Conservation (phyloP, 305 asterid genomes). For the Fraxinus dipetala region DNA sequence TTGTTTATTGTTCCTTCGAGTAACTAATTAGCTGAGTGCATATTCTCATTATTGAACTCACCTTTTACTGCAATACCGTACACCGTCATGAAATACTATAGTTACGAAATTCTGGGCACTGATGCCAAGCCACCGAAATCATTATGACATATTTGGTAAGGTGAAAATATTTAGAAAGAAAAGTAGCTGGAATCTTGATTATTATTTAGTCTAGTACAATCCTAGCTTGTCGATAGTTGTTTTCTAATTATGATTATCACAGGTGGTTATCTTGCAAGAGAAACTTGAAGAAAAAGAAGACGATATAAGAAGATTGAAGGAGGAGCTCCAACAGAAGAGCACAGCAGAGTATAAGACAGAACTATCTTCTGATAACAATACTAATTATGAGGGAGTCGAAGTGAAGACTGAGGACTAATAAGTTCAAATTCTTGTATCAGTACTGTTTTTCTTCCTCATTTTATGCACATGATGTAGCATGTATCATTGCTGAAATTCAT, state of each 20-base stretch:
- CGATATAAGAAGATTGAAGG: constrained; percentile 53
- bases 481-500: background rate
- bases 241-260: constrained; percentile 14
- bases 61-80: background rate
- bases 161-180: background rate
- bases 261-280: constrained; percentile 82
- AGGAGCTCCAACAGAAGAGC: constrained; percentile 37
- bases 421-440: background rate
- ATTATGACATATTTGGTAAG: background rate
- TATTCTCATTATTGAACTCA: background rate
- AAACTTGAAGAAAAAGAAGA: constrained; percentile 68
- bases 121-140: background rate
- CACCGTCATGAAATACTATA: background rate
- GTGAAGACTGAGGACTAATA: constrained; percentile 32
- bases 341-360: constrained; percentile 33
- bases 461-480: background rate
- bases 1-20: background rate
- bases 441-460: background rate
- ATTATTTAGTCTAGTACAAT: background rate
- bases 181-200: background rate
- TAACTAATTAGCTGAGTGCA: background rate
- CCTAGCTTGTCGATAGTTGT: background rate
- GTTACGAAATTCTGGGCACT: background rate
- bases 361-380: constrained; percentile 18
- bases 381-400: constrained; percentile 35